These are phyloP conservation scores for Vigna angularis DNA, from an alignment of 306 rosid genomes.

Conservation along the genomic window DNA sequence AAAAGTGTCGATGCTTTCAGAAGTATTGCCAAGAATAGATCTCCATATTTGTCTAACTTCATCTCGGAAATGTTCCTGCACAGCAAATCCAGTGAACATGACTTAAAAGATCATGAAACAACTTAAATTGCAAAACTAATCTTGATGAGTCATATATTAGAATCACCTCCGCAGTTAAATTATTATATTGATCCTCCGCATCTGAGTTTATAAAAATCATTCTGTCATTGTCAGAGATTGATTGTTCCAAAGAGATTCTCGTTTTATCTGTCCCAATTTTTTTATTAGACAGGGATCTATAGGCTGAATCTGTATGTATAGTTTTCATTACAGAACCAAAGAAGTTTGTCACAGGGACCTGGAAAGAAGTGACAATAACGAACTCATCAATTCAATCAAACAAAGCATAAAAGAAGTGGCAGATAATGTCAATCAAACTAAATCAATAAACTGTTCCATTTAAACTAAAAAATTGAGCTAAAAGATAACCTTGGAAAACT, in stretches of 20 bases:
- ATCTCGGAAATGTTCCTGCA: constrained; percentile 59
- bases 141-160: constrained; percentile 13
- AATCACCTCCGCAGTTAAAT: constrained; percentile 55
- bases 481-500: not conserved
- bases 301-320: constrained; percentile 90
- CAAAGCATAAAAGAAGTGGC: not conserved
- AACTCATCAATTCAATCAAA: constrained; percentile 28
- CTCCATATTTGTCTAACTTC: constrained; percentile 55
- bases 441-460: not conserved
- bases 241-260: constrained; percentile 45
- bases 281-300: constrained; percentile 51
- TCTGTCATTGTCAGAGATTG: constrained; percentile 44
- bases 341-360: constrained; percentile 96
- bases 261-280: constrained; percentile 30
- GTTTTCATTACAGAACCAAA: constrained; percentile 97
- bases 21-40: constrained; percentile 45
- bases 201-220: constrained; percentile 50
- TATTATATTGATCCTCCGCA: constrained; percentile 43
- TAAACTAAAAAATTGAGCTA: not conserved
- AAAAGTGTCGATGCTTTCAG: constrained; percentile 65
- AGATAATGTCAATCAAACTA: constrained; percentile 8
- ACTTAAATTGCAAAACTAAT: not conserved
- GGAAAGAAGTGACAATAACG: constrained; percentile 39
- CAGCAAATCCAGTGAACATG: constrained; percentile 40
- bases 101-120: constrained; percentile 27